These are phyloP conservation scores for Xylaria sp. DNA, from an alignment of 2,329 filamentous ascomycete genomes.

Conservation along the genomic window DNA sequence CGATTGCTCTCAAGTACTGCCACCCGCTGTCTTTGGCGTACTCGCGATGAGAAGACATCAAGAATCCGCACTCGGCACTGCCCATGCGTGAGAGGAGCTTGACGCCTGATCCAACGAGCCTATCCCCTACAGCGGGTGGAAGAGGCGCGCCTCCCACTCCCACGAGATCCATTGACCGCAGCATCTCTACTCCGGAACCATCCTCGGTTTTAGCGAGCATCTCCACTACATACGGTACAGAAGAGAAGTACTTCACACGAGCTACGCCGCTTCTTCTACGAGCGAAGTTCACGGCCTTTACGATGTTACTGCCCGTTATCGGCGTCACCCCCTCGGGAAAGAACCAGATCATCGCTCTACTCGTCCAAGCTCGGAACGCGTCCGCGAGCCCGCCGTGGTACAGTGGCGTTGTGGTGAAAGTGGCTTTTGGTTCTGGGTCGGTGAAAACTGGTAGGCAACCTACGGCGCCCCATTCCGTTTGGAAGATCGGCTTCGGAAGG, in stretches of 20 bases:
- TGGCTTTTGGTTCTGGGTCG: constrained; percentile 47
- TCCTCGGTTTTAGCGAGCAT: constrained; percentile 55
- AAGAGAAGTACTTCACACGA: constrained; percentile 63
- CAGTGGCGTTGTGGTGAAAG: constrained; percentile 69
- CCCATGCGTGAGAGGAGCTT: constrained; percentile 67
- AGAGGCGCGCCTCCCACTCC: constrained; percentile 68
- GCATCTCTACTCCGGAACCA: constrained; percentile 45
- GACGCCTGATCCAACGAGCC: constrained; percentile 55
- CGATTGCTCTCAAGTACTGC: constrained; percentile 60
- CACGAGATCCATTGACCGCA: constrained; percentile 63
- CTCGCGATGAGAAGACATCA: constrained; percentile 65
- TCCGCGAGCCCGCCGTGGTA: constrained; percentile 71
- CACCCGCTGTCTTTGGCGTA: constrained; percentile 61
- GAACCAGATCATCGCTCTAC: constrained; percentile 63
- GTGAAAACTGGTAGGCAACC: constrained; percentile 58
- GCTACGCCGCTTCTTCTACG: constrained; percentile 26
- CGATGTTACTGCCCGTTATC: constrained; percentile 61
- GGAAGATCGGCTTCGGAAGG: constrained; percentile 65
- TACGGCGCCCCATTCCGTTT: constrained; percentile 60
- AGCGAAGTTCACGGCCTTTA: constrained; percentile 52
- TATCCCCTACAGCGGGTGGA: constrained; percentile 56
- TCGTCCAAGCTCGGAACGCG: constrained; percentile 66
- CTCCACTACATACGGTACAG: constrained; percentile 64
- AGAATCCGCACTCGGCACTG: constrained; percentile 69
- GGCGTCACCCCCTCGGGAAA: constrained; percentile 63